Evolutionary conservation across 805 yeast genomes (phyloP).

Genomic region (Cephaloascus fragrans): DNA sequence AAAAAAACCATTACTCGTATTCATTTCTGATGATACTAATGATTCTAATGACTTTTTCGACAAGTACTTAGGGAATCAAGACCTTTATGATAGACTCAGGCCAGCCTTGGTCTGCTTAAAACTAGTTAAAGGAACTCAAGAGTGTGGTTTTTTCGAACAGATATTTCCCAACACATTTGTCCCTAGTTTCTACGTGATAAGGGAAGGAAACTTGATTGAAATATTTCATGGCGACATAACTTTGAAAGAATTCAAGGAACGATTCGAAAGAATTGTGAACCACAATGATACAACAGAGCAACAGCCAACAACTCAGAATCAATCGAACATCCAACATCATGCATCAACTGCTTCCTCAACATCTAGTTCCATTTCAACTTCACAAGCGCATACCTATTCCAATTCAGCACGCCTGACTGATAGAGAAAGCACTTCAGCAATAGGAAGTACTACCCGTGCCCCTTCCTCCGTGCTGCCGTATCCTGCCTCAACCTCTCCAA

Average conservation of each 20-base stretch:
- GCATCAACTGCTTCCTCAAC: neutral
- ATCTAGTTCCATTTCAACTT: neutral
- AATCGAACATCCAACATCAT: slow-evolving; percentile 2
- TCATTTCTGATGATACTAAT: slow-evolving; percentile 14
- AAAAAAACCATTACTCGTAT: slow-evolving; percentile 28
- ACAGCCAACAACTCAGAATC: slow-evolving; percentile 1
- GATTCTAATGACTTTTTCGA: neutral
- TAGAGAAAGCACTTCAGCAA: no score
- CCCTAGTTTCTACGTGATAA: slow-evolving; percentile 53
- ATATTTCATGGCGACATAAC: slow-evolving; percentile 23
- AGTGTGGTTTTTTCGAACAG: slow-evolving; percentile 39
- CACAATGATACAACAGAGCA: slow-evolving; percentile 1
- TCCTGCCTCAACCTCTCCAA: slow-evolving; percentile 2
- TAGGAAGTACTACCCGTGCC: slow-evolving; percentile 1
- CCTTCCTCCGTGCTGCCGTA: slow-evolving; percentile 1
- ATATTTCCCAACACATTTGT: slow-evolving; percentile 40
- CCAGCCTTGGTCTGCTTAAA: slow-evolving; percentile 28
- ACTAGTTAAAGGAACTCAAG: slow-evolving; percentile 27
- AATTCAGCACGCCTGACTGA: no score
- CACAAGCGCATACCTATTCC: no score
- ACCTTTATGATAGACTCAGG: slow-evolving; percentile 7
- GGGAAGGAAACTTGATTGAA: slow-evolving; percentile 35
- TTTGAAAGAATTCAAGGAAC: slow-evolving; percentile 14
- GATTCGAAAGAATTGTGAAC: slow-evolving; percentile 10
- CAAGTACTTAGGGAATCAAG: slow-evolving; percentile 9